Evolutionary conservation across 2,329 filamentous ascomycete species (phyloP).

Genomic region (Penicillium sp.): DNA sequence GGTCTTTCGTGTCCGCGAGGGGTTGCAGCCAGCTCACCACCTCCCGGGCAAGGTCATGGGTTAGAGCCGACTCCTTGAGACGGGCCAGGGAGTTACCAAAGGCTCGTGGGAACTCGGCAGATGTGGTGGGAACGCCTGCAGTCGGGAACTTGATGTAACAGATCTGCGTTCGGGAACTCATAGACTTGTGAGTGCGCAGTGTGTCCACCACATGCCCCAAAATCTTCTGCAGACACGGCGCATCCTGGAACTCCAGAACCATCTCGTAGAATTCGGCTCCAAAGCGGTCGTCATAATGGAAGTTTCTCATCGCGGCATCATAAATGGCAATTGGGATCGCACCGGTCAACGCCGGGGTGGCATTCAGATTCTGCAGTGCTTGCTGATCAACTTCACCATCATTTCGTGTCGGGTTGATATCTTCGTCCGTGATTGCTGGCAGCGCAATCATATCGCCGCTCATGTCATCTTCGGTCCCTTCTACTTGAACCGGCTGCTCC

Average conservation of each 20-base stretch:
- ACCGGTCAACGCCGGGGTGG: conserved; percentile 83
- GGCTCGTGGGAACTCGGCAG: conserved; percentile 71
- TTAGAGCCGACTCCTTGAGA: conserved; percentile 56
- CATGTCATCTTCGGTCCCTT: conserved; percentile 42
- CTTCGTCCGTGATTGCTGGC: conserved; percentile 62
- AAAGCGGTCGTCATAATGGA: conserved; percentile 65
- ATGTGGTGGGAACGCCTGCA: conserved; percentile 62
- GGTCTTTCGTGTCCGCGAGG: conserved; percentile 45
- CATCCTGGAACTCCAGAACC: conserved; percentile 68
- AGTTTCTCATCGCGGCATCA: conserved; percentile 78
- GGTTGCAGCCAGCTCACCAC: conserved; percentile 53
- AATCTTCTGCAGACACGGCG: conserved; percentile 67
- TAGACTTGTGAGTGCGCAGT: conserved; percentile 62
- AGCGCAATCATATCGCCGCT: conserved; percentile 60
- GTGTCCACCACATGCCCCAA: conserved; percentile 69
- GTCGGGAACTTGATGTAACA: conserved; percentile 73
- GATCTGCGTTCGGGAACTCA: conserved; percentile 64
- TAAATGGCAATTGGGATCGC: conserved; percentile 93
- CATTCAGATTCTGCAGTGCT: conserved; percentile 64
- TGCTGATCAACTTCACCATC: conserved; percentile 55
- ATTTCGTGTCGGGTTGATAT: conserved; percentile 58
- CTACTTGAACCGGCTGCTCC: conserved; percentile 39
- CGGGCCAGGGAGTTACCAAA: conserved; percentile 66
- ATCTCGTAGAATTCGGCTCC: conserved; percentile 79
- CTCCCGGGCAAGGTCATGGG: conserved; percentile 47